Evolutionary conservation across 768 basidiomycete species (phyloP).

Genomic region (Vararia minispora): DNA sequence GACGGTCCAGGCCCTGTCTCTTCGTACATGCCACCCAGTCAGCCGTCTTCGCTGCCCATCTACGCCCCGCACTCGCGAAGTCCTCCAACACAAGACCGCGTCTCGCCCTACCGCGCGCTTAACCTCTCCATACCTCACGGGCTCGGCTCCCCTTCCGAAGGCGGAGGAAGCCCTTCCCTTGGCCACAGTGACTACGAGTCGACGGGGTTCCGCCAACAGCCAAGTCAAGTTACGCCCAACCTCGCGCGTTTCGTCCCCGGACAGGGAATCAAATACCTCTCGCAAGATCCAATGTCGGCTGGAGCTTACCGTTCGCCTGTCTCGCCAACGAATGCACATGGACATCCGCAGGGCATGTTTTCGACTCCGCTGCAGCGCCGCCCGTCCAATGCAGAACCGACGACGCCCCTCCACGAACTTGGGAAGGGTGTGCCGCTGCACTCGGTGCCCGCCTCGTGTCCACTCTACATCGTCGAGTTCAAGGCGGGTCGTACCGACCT

Average conservation of each 20-base stretch:
- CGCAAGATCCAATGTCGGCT: conserved; percentile 22
- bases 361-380: conserved; percentile 23
- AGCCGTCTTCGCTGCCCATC: conserved; percentile 68
- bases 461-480: conserved; percentile 95
- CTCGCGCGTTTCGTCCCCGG: conserved; percentile 55
- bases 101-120: conserved; percentile 49
- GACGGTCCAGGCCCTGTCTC: conserved; percentile 28
- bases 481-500: conserved; percentile 94
- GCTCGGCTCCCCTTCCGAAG: conserved; percentile 53
- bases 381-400: conserved; percentile 25
- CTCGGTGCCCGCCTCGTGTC: conserved; percentile 71
- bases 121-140: conserved; percentile 50
- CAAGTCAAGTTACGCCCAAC: conserved; percentile 20
- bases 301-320: conserved; percentile 39
- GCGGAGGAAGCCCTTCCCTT: conserved; percentile 39
- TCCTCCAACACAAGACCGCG: conserved; percentile 40
- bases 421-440: conserved; percentile 86
- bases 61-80: conserved; percentile 61
- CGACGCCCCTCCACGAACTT: conserved; percentile 38
- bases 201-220: conserved; percentile 18
- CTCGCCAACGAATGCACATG: conserved; percentile 32
- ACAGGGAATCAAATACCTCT: conserved; percentile 50
- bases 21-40: conserved; percentile 45
- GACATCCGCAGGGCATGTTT: conserved; percentile 15
- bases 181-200: conserved; percentile 31